Conservation (phyloP, 2,329 filamentous ascomycete species). For the Cladobotryum mycophilum region DNA sequence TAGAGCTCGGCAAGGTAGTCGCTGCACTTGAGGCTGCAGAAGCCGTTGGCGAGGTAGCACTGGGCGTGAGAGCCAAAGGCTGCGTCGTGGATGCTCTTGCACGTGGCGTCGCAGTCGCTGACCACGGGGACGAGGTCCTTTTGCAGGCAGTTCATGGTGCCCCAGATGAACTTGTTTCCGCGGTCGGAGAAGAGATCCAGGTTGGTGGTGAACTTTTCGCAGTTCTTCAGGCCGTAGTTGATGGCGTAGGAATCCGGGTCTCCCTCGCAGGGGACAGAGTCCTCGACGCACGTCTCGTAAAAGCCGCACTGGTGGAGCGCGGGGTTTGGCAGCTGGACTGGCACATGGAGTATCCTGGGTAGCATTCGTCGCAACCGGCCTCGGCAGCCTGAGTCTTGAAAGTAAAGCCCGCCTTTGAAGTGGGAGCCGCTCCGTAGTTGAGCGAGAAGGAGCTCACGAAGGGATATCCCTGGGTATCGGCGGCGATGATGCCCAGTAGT, state of each 20-base stretch:
- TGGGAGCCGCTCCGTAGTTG: not conserved
- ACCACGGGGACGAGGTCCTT: slow-evolving; percentile 3
- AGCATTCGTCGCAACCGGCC: not conserved
- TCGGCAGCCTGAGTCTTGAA: not conserved
- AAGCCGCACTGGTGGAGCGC: slow-evolving; percentile 5
- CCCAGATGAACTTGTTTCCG: slow-evolving; percentile 17
- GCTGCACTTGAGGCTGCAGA: slow-evolving; percentile 4
- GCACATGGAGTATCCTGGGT: slow-evolving; percentile 6
- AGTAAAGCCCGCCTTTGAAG: not conserved
- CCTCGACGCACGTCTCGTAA: slow-evolving; percentile 8
- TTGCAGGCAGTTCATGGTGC: slow-evolving; percentile 10
- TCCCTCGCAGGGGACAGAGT: slow-evolving; percentile 2
- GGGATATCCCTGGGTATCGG: slow-evolving; percentile 5
- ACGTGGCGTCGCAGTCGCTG: slow-evolving; percentile 6
- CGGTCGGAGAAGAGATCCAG: slow-evolving; percentile 2
- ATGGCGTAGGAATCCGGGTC: slow-evolving; percentile 1
- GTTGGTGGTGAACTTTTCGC: slow-evolving; percentile 4
- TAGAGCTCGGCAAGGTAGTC: slow-evolving; percentile 4
- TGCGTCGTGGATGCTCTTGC: slow-evolving; percentile 5
- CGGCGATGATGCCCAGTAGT: slow-evolving; percentile 7
- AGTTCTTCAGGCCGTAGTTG: slow-evolving; percentile 5
- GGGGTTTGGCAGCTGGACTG: slow-evolving; percentile 2
- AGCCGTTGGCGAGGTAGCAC: slow-evolving; percentile 8
- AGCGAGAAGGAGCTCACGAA: slow-evolving; percentile 8
- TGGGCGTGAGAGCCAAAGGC: slow-evolving; percentile 8